Evolutionary conservation across 2,329 filamentous ascomycete species (phyloP), one percentile per base, ranked within the genome.

Genomic region (Blumeria hordei): DNA sequence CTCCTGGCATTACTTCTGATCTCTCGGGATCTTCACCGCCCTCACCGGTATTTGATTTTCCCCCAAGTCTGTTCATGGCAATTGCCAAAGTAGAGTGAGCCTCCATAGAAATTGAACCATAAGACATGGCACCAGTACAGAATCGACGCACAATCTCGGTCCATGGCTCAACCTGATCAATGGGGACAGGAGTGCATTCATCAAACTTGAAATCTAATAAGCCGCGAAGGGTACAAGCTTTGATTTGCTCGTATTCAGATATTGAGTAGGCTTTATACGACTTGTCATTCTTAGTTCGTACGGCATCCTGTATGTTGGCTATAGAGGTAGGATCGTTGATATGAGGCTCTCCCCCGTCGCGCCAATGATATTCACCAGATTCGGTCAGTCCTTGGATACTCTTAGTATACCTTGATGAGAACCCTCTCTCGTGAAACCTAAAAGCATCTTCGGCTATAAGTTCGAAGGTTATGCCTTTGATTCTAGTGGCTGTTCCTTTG

Each of bases 41-140:
- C 71, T 96, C 90, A 64, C 90, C 90, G 53, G 90, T 95, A 73
- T 96, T 96, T 43, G 88, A 95, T 71, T 95, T 96, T 64, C 90
- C 90, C 43, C 90, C 90, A 43, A 96, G 77, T 62, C 90, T 78
- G 72, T 96, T 96, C 88, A 96, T 94, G 60, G 90, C 90, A 55
- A 96, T 83, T 60, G 90, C 90, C 52, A 96, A 74, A 11, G 90
- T 95, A 16, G 90, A 94, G 72, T 96, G 90, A 54, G 90, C 90
- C 68, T 96, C 90, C 87, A 95, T 94, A 6, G 90, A 95, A 64
- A 96, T 96, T 43, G 90, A 95, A 51, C 90, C 90, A 66, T 96
- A 96, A 2, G 90, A 96, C 90, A 96, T 96, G 62, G 90, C 90
- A 67, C 90, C 90, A 41, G 90, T 95, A 63, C 90, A 92, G 72